Evolutionary conservation across 2,329 filamentous ascomycete genomes (phyloP).

Genomic region (Xenoacremonium recifei): DNA sequence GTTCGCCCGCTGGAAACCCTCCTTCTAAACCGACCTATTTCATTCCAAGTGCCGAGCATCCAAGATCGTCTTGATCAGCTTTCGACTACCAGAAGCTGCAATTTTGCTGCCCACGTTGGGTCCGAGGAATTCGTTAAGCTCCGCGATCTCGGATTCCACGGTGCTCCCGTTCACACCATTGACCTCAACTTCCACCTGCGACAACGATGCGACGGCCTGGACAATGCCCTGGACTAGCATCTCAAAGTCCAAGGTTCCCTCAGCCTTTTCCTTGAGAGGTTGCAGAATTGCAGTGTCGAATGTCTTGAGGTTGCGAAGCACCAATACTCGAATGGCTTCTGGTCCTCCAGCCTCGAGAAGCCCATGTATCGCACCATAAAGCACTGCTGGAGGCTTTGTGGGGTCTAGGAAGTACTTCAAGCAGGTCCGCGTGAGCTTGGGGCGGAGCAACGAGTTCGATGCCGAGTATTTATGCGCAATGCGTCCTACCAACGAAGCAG

Average conservation of each 20-base stretch:
- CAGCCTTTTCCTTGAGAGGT: slow-evolving; percentile 51
- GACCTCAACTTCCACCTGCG: slow-evolving; percentile 31
- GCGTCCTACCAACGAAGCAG: slow-evolving; percentile 75
- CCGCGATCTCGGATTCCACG: slow-evolving; percentile 37
- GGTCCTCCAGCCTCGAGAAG: slow-evolving; percentile 73
- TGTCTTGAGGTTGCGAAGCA: slow-evolving; percentile 54
- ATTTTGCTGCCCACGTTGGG: slow-evolving; percentile 52
- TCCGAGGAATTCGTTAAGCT: slow-evolving; percentile 55
- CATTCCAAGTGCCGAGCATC: slow-evolving; percentile 55
- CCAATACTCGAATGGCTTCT: slow-evolving; percentile 55
- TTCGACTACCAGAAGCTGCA: slow-evolving; percentile 42
- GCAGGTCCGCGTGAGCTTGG: slow-evolving; percentile 88
- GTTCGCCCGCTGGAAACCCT: no score
- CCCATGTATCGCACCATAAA: slow-evolving; percentile 85
- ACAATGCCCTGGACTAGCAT: slow-evolving; percentile 56
- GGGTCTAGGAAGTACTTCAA: slow-evolving; percentile 90
- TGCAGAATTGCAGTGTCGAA: slow-evolving; percentile 54
- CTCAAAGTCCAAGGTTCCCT: slow-evolving; percentile 51
- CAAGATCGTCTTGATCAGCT: slow-evolving; percentile 49
- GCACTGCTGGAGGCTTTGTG: slow-evolving; percentile 74
- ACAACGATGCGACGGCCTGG: slow-evolving; percentile 49
- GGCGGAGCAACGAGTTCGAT: slow-evolving; percentile 77
- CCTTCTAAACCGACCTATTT: slow-evolving; percentile 4
- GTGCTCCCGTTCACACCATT: slow-evolving; percentile 41
- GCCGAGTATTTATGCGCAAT: slow-evolving; percentile 80